Evolutionary conservation across 2,329 filamentous ascomycete genomes (phyloP), one percentile per base, ranked within the genome.

Genomic region (Sporothrix globosa): DNA sequence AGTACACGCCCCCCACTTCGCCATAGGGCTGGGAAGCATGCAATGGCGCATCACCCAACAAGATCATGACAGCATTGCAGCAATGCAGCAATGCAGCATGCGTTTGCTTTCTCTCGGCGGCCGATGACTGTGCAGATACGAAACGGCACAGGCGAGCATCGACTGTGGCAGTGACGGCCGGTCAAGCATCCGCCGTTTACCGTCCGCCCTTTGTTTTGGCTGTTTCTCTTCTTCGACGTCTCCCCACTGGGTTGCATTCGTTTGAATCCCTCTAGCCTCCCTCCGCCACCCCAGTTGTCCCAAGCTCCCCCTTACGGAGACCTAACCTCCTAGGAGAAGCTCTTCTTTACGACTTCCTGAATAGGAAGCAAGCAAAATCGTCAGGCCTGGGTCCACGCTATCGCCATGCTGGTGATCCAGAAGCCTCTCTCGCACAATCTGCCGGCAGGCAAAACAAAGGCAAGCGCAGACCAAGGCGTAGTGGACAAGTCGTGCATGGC

Each of bases 41-140:
- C 39, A 4, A 61, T 13, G n/a, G 52, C 24, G 52, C 52, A 46
- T 63, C 58, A 46, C 58, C 46, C 39, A 19, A 21, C 58, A 63
- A 2, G n/a, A 24, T 34, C 56, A 19, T 60, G 39, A 19, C 54
- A 44, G 41, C 41, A 58, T 10, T 58, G 30, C 54, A 30, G 30
- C 50, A 52, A 9, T 56, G 53, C 24, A 30, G 3, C 24, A 58
- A 10, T 58, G 30, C 10, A 58, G 14, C 27, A 21, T 24, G 19
- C 19, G 6, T 14, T 14, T 61, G 6, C 14, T 24, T 39, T n/a
- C 6, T 61, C 41, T 48, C 41, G 41, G 21, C 39, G 60, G 21
- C 34, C 7, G 17, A 66, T 66, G 61, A 52, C 41, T 63, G 60
- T 66, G 44, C 61, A 66, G 61, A 66, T 66, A 66, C 61, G 61